Evolutionary conservation across 2,329 filamentous ascomycete species (phyloP).

Genomic region (Amauroascus verrucosus): DNA sequence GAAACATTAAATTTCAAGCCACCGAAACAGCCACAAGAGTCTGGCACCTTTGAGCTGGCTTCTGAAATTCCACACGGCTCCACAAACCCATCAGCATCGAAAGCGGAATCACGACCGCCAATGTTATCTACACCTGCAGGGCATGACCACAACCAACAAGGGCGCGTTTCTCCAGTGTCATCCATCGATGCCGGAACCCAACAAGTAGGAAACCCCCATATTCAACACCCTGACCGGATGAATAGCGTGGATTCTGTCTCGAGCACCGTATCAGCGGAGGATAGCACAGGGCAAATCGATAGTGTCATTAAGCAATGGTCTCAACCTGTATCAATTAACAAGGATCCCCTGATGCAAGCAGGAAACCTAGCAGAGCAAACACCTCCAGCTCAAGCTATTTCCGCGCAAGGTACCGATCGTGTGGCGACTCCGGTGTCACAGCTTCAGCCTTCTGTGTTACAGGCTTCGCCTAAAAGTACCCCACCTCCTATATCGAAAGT

Average conservation of each 20-base stretch:
- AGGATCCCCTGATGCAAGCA: neutral
- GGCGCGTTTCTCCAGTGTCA: neutral
- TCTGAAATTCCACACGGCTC: neutral
- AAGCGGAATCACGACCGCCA: neutral
- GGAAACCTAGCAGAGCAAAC: neutral
- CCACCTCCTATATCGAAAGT: slow-evolving; percentile 7
- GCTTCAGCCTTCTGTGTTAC: slow-evolving; percentile 9
- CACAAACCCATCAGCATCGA: neutral
- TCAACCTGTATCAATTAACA: slow-evolving; percentile 25
- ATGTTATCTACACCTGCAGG: slow-evolving; percentile 1
- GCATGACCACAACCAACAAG: neutral
- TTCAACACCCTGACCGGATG: slow-evolving; percentile 19
- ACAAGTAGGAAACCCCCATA: neutral
- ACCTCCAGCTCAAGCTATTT: neutral
- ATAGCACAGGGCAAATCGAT: slow-evolving; percentile 31
- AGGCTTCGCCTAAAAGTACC: slow-evolving; percentile 6
- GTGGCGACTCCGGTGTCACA: slow-evolving; percentile 10
- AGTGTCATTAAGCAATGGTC: slow-evolving; percentile 38
- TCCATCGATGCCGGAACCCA: neutral
- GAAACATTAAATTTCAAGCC: slow-evolving; percentile 12
- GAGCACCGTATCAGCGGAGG: slow-evolving; percentile 21
- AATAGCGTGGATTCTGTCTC: slow-evolving; percentile 25
- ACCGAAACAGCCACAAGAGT: slow-evolving; percentile 1
- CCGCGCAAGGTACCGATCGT: slow-evolving; percentile 1
- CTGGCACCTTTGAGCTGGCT: slow-evolving; percentile 13